Percentiles rank a stretch among this genome's conserved stretches.
Evolutionary conservation across 2,329 filamentous ascomycete species (phyloP).

Genomic region (Talaromyces sp.): DNA sequence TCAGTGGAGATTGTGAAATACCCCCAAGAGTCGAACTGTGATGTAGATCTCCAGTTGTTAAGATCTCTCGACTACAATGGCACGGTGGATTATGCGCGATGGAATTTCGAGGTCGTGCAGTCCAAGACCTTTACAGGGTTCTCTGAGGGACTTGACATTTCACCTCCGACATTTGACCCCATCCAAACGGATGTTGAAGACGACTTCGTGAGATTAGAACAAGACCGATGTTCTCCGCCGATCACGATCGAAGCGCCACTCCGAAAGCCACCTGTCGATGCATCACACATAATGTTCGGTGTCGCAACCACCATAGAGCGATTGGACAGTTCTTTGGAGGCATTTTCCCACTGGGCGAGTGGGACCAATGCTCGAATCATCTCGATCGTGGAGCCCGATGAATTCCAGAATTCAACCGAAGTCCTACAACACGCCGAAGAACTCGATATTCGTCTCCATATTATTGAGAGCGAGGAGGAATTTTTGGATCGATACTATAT

Average conservation of each 20-base stretch:
- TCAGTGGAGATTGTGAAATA: neutral
- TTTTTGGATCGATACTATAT: constrained; percentile 56
- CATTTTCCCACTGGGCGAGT: constrained; percentile 53
- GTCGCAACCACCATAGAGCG: constrained; percentile 55
- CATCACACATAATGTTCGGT: constrained; percentile 55
- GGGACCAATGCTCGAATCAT: constrained; percentile 52
- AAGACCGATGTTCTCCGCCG: constrained; percentile 12
- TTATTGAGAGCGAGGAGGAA: constrained; percentile 22
- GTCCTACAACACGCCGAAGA: constrained; percentile 26
- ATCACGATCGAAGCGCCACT: constrained; percentile 22
- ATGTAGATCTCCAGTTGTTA: neutral
- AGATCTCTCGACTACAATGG: neutral
- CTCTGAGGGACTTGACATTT: constrained; percentile 2
- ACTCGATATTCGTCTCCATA: constrained; percentile 43
- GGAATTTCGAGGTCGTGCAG: constrained; percentile 9
- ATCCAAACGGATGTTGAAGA: neutral
- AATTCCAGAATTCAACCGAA: constrained; percentile 19
- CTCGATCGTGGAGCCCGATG: constrained; percentile 47
- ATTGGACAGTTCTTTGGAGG: constrained; percentile 38
- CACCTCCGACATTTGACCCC: neutral
- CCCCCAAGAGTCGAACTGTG: neutral
- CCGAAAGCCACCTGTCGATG: constrained; percentile 32
- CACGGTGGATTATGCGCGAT: constrained; percentile 8
- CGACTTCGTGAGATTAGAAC: neutral
- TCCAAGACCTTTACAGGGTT: constrained; percentile 4